These are phyloP conservation scores for Euphorbia tirucalli DNA, from an alignment of 345 rosid species.

Conservation along the genomic window DNA sequence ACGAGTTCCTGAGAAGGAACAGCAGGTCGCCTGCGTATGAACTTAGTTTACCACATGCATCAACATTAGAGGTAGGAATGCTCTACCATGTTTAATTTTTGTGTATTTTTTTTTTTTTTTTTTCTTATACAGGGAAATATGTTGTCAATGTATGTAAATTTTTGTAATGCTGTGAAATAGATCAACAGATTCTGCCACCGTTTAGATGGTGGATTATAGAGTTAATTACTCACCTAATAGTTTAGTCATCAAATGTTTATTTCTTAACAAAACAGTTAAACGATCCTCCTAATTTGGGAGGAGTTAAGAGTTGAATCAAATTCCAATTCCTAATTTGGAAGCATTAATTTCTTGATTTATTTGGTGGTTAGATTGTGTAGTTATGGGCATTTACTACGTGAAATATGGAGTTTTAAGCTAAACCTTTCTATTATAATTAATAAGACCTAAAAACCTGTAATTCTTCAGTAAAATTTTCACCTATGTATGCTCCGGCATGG, in stretches of 20 bases:
- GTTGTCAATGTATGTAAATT: slow-evolving; percentile 10
- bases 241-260: background rate
- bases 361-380: background rate
- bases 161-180: slow-evolving; percentile 27
- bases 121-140: slow-evolving; percentile 12
- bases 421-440: no score
- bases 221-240: background rate
- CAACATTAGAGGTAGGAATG: slow-evolving; percentile 95
- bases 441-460: no score
- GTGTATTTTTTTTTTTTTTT: background rate
- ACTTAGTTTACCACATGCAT: slow-evolving; percentile 64
- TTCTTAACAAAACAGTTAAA: background rate
- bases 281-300: background rate
- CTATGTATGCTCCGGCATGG: no score
- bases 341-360: background rate
- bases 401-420: background rate
- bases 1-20: slow-evolving; percentile 85
- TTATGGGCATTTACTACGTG: background rate
- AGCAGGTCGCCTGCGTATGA: slow-evolving; percentile 52
- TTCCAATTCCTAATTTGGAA: background rate
- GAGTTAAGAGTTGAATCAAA: background rate
- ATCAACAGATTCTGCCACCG: slow-evolving; percentile 6
- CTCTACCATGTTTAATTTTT: slow-evolving; percentile 55
- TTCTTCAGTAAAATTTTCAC: no score
- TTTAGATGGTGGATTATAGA: slow-evolving; percentile 13